Conservation (phyloP, 169 alveolate species). For the Plasmodium gaboni region DNA sequence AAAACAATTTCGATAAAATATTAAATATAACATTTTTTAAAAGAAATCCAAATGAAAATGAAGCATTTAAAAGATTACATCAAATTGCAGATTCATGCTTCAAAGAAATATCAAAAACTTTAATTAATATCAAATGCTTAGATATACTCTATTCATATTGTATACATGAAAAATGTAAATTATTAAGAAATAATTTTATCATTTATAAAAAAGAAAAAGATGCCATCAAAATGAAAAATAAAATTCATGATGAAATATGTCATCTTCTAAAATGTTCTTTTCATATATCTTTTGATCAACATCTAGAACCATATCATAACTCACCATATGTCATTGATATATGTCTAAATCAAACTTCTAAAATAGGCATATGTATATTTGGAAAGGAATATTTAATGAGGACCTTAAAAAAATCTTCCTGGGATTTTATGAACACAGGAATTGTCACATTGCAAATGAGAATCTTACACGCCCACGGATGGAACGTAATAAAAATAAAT, state of each 20-base stretch:
- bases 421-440: conserved; percentile 68
- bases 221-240: conserved; percentile 49
- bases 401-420: conserved; percentile 18
- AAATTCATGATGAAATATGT: conserved; percentile 35
- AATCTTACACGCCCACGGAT: conserved; percentile 39
- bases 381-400: conserved; percentile 67
- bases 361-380: conserved; percentile 53
- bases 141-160: conserved; percentile 49
- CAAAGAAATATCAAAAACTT: conserved; percentile 30
- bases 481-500: conserved; percentile 22
- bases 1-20: conserved; percentile 18
- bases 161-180: conserved; percentile 53
- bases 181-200: conserved; percentile 46
- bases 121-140: conserved; percentile 10
- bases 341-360: conserved; percentile 7
- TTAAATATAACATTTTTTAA: conserved; percentile 39
- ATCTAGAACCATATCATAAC: conserved; percentile 45
- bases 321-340: conserved; percentile 57
- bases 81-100: conserved; percentile 67
- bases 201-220: conserved; percentile 62
- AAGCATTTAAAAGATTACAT: conserved; percentile 57
- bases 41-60: conserved; percentile 49
- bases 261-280: conserved; percentile 3
- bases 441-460: conserved; percentile 52
- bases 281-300: conserved; percentile 23